These are phyloP conservation scores for Dalbergia oliveri DNA, from an alignment of 306 rosid genomes.

Conservation along the genomic window DNA sequence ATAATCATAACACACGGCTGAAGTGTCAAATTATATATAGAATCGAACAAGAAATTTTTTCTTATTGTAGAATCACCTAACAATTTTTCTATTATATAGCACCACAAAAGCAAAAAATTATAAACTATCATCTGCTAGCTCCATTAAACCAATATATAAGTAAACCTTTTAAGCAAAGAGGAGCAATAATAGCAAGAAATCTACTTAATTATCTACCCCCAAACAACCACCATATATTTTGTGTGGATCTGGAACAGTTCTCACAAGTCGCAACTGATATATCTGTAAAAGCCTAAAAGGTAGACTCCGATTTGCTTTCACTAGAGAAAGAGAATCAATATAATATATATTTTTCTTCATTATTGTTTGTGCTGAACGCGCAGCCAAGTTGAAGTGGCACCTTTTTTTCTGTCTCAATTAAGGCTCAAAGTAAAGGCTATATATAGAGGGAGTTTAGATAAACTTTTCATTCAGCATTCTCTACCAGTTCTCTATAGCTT, in stretches of 20 bases:
- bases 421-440: constrained; percentile 48
- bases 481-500: constrained; percentile 5
- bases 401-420: constrained; percentile 34
- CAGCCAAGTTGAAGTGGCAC: constrained; percentile 42
- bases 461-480: constrained; percentile 61
- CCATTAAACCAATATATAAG: constrained; percentile 1
- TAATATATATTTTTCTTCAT: constrained; percentile 32
- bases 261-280: constrained; percentile 50
- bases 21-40: too few relatives aligned
- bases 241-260: constrained; percentile 67
- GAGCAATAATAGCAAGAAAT: constrained; percentile 35
- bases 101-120: not conserved
- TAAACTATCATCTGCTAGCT: constrained; percentile 13
- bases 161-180: constrained; percentile 30
- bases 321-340: constrained; percentile 57
- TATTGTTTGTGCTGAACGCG: constrained; percentile 11
- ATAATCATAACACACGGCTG: too few relatives aligned
- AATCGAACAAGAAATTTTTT: too few relatives aligned
- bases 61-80: too few relatives aligned
- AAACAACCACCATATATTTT: constrained; percentile 65
- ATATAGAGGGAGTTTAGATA: constrained; percentile 46
- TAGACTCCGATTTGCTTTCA: constrained; percentile 59
- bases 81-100: too few relatives aligned
- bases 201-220: not conserved
- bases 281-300: constrained; percentile 43